A percentile compares a stretch with the other conserved stretches of the same genome.
These are phyloP conservation scores for Zarea fungicola DNA, from an alignment of 2,329 filamentous ascomycete genomes.

Conservation along the genomic window DNA sequence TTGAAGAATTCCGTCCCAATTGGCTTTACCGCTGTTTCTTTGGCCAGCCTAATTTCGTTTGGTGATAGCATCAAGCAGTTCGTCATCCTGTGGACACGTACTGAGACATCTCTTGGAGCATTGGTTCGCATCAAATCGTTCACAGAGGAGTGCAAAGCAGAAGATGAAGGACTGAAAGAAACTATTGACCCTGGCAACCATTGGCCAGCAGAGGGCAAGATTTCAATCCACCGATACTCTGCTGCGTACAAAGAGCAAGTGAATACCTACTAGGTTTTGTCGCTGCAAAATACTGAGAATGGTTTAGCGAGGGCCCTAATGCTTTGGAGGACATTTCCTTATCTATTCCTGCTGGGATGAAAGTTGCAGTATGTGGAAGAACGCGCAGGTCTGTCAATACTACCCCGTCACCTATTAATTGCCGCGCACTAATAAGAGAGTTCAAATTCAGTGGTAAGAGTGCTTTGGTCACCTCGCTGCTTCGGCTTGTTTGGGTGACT, in stretches of 20 bases:
- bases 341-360: conserved; percentile 13
- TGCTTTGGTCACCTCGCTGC: neutral
- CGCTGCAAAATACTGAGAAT: neutral
- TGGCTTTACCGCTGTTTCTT: neutral
- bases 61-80: neutral
- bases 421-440: no score
- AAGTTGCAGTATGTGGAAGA: conserved; percentile 3
- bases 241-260: neutral
- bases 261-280: neutral
- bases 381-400: neutral
- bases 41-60: neutral
- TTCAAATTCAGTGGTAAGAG: neutral
- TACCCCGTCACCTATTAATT: neutral
- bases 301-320: neutral
- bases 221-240: neutral
- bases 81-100: neutral
- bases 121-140: neutral
- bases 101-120: conserved; percentile 1
- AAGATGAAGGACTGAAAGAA: neutral
- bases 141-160: neutral
- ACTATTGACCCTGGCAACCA: neutral
- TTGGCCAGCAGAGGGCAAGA: neutral
- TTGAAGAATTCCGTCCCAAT: neutral
- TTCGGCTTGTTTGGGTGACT: neutral
- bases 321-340: conserved; percentile 15